A percentile compares a stretch with the other conserved stretches of the same genome.
phyloP scores from a whole-genome alignment of 2,329 filamentous ascomycete genomes.

The Xylariaceae sp. region DNA sequence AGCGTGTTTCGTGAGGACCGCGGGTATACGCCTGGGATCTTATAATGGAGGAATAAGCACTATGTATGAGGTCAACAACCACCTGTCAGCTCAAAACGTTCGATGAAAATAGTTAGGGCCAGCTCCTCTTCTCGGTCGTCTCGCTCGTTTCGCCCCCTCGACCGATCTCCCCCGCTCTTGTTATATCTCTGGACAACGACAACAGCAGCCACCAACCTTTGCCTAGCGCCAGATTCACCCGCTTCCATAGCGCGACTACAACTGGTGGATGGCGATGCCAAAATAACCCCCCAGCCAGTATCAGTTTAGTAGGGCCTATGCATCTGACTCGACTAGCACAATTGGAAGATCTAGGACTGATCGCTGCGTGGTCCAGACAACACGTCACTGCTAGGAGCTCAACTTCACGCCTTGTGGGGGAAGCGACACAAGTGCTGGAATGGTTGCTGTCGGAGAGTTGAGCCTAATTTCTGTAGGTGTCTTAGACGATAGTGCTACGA shows the following conservation, averaged over 20 bases:
- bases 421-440: constrained; percentile 1
- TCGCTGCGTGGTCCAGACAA: constrained; percentile 14
- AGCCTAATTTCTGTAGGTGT: constrained; percentile 19
- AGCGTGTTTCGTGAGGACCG: constrained; percentile 23
- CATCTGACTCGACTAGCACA: constrained; percentile 29
- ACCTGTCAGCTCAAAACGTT: constrained; percentile 23
- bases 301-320: constrained; percentile 28
- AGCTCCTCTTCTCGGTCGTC: not conserved
- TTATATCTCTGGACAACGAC: constrained; percentile 20
- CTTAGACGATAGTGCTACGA: constrained; percentile 11
- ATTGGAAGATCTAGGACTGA: constrained; percentile 13
- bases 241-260: constrained; percentile 34
- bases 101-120: constrained; percentile 1
- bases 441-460: constrained; percentile 11
- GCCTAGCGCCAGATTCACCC: constrained; percentile 34
- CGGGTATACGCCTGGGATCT: constrained; percentile 28
- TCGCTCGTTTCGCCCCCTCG: not conserved
- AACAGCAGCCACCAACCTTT: constrained; percentile 32
- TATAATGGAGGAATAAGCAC: constrained; percentile 30
- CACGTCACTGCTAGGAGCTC: constrained; percentile 10
- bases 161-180: not conserved
- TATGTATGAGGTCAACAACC: constrained; percentile 21
- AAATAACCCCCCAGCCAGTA: constrained; percentile 29
- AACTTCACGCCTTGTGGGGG: constrained; percentile 4
- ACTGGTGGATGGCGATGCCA: constrained; percentile 29